Percentiles rank a stretch among this genome's conserved stretches.
Conservation (phyloP, 805 yeast species). For the Kuraishia capsulata region DNA sequence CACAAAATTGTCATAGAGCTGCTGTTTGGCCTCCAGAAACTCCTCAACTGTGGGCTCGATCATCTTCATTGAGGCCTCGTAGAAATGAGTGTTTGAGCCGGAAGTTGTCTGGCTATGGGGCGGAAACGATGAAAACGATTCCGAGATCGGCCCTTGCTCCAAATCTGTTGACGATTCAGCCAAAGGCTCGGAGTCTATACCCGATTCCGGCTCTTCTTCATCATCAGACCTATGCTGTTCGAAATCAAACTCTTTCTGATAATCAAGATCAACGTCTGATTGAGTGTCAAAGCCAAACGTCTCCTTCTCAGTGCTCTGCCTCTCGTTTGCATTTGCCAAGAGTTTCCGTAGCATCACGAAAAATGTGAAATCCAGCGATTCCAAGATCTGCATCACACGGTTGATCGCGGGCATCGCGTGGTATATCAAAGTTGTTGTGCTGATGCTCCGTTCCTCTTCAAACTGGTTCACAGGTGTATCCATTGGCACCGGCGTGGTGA, state of each 20-base stretch:
- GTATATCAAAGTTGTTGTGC: slow-evolving; percentile 42
- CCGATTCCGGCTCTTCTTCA: slow-evolving; percentile 5
- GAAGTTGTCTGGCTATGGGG: neutral
- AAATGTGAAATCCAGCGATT: slow-evolving; percentile 54
- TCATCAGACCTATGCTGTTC: slow-evolving; percentile 1
- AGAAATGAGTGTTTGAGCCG: slow-evolving; percentile 15
- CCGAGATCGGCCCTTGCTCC: neutral
- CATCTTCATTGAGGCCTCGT: slow-evolving; percentile 21
- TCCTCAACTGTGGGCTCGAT: slow-evolving; percentile 48
- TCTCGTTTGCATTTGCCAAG: slow-evolving; percentile 8
- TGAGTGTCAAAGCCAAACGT: no score
- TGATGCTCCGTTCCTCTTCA: slow-evolving; percentile 36
- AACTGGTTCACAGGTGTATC: slow-evolving; percentile 7
- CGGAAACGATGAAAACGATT: neutral
- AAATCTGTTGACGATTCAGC: neutral
- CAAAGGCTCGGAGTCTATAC: slow-evolving; percentile 2
- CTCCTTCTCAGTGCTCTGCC: neutral
- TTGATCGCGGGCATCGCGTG: slow-evolving; percentile 41
- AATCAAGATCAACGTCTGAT: neutral
- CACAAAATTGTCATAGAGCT: slow-evolving; percentile 50
- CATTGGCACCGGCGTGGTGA: slow-evolving; percentile 3
- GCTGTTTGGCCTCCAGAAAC: slow-evolving; percentile 67
- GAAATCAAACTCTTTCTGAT: neutral
- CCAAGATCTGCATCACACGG: slow-evolving; percentile 41
- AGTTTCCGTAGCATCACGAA: slow-evolving; percentile 25